Conservation (phyloP, 2,329 filamentous ascomycete genomes). For the Hypoxylon sp. region DNA sequence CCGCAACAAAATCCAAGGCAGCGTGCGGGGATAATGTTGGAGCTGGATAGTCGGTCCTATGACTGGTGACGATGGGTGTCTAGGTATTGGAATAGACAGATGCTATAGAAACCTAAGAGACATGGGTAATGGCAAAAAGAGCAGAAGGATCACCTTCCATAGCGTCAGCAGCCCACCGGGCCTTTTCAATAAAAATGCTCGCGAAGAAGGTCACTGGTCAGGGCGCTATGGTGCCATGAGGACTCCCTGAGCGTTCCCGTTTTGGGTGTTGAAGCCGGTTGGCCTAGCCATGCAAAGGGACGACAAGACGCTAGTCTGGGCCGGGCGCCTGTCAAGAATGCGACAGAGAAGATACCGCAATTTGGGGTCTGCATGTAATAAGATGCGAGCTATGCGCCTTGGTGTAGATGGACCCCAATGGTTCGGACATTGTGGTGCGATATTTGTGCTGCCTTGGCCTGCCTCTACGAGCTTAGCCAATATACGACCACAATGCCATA, state of each 20-base stretch:
- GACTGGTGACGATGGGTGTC: conserved; percentile 9
- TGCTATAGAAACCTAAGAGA: conserved; percentile 10
- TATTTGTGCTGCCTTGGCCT: conserved; percentile 30
- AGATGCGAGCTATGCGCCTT: conserved; percentile 27
- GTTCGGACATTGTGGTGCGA: conserved; percentile 26
- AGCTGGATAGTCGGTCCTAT: conserved; percentile 14
- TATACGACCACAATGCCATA: conserved; percentile 26
- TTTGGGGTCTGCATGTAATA: conserved; percentile 41
- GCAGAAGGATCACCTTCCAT: conserved; percentile 27
- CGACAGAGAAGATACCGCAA: conserved; percentile 32
- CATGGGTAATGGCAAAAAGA: conserved; percentile 26
- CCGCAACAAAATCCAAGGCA: conserved; percentile 23
- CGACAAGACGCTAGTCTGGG: conserved; percentile 34
- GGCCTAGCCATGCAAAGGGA: conserved; percentile 17
- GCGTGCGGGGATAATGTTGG: conserved; percentile 26
- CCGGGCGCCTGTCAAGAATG: conserved; percentile 35
- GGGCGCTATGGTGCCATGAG: conserved; percentile 30
- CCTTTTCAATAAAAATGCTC: conserved; percentile 37
- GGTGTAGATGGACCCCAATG: conserved; percentile 28
- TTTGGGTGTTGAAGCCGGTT: conserved; percentile 38
- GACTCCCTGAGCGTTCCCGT: conserved; percentile 34
- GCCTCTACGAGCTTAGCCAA: conserved; percentile 17
- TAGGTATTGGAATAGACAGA: conserved; percentile 16
- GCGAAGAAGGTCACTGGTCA: conserved; percentile 17
- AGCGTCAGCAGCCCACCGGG: conserved; percentile 21